Conservation (phyloP, 805 yeast genomes). For the Myxozyma mucilagina region DNA sequence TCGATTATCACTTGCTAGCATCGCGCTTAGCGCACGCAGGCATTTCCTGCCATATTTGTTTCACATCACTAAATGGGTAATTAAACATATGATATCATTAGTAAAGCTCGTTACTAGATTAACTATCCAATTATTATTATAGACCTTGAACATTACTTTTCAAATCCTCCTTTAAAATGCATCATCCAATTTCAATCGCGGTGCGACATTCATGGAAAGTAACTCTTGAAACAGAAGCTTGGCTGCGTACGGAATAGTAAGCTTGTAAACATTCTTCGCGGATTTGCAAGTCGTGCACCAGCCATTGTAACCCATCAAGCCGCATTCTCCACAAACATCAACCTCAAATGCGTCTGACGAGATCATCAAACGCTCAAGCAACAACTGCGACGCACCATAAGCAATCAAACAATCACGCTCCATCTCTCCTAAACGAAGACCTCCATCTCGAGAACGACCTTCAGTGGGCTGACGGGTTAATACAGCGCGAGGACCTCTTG, state of each 20-base stretch:
- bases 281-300: constrained; percentile 98
- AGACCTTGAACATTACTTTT: not conserved
- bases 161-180: constrained; percentile 11
- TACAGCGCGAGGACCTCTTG: constrained; percentile 98
- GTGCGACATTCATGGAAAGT: constrained; percentile 98
- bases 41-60: too few relatives aligned
- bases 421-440: constrained; percentile 98
- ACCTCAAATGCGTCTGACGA: constrained; percentile 98
- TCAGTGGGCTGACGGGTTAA: constrained; percentile 98
- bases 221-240: constrained; percentile 94
- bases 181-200: constrained; percentile 85
- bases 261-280: constrained; percentile 78
- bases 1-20: not conserved
- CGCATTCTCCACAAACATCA: constrained; percentile 90
- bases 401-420: constrained; percentile 99
- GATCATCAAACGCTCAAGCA: constrained; percentile 91
- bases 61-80: too few relatives aligned
- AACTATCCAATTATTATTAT: not conserved
- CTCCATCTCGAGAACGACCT: constrained; percentile 99
- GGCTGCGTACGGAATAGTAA: constrained; percentile 99
- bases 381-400: constrained; percentile 94
- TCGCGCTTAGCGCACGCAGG: too few relatives aligned
- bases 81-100: too few relatives aligned
- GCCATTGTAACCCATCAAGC: constrained; percentile 93
- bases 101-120: not conserved